Evolutionary conservation across 129 eudicot genomes (phyloP).

Genomic region (Oenanthe sinensis): DNA sequence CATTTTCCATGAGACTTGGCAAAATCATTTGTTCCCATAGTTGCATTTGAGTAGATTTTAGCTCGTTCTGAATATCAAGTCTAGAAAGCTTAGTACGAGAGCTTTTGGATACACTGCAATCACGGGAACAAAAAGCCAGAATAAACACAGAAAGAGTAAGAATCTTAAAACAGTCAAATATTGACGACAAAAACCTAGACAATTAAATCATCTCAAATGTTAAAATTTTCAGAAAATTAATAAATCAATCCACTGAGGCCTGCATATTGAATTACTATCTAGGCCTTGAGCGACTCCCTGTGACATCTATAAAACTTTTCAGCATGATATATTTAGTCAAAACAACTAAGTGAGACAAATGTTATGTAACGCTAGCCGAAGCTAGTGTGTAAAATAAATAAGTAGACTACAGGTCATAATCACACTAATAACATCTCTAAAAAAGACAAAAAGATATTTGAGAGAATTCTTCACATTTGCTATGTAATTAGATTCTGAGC

Average conservation of each 20-base stretch:
- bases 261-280: background rate
- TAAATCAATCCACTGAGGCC: background rate
- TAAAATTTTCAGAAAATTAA: background rate
- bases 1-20: slow-evolving; percentile 46
- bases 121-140: slow-evolving; percentile 16
- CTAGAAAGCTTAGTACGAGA: slow-evolving; percentile 61
- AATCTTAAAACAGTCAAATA: background rate
- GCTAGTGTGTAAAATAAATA: background rate
- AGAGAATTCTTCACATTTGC: background rate
- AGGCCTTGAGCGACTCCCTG: background rate
- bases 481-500: background rate
- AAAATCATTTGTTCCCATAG: slow-evolving; percentile 60
- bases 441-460: background rate
- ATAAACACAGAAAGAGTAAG: slow-evolving; percentile 14
- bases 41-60: slow-evolving; percentile 57
- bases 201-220: background rate
- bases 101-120: slow-evolving; percentile 43
- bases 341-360: background rate
- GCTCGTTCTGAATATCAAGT: slow-evolving; percentile 52
- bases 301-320: background rate
- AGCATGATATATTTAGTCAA: background rate
- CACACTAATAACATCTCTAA: background rate
- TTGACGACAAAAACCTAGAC: slow-evolving; percentile 2
- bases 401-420: background rate
- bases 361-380: background rate